These are phyloP conservation scores for Solanum gandarillasii DNA, from an alignment of 257 asterid genomes.

Conservation along the genomic window DNA sequence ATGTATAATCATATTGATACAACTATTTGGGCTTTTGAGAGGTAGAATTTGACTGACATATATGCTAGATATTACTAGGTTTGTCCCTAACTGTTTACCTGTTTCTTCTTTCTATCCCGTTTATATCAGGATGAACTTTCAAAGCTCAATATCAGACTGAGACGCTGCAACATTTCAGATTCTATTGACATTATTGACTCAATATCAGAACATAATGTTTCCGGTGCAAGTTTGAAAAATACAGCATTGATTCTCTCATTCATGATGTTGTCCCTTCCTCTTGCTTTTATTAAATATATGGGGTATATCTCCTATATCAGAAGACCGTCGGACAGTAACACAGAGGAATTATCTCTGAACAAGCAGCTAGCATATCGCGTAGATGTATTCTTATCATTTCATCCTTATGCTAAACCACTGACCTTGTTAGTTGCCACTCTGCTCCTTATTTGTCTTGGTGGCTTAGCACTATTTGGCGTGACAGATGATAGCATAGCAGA, in stretches of 20 bases:
- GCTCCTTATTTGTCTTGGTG: slow-evolving; percentile 64
- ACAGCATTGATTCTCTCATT: slow-evolving; percentile 49
- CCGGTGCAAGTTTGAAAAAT: slow-evolving; percentile 32
- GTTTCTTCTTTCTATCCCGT: slow-evolving; percentile 3
- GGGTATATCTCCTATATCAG: slow-evolving; percentile 50
- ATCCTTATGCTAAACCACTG: slow-evolving; percentile 78
- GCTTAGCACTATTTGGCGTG: slow-evolving; percentile 77
- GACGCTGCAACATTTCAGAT: slow-evolving; percentile 35
- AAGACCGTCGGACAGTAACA: slow-evolving; percentile 35
- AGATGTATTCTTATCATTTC: slow-evolving; percentile 61
- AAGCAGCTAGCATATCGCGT: slow-evolving; percentile 74
- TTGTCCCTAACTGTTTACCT: neutral
- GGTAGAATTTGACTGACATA: neutral
- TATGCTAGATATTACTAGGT: neutral
- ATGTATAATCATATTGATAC: neutral
- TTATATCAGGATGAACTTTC: slow-evolving; percentile 47
- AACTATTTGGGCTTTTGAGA: neutral
- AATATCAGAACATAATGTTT: slow-evolving; percentile 12
- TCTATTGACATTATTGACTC: slow-evolving; percentile 18
- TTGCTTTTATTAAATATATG: slow-evolving; percentile 55
- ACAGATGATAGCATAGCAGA: slow-evolving; percentile 63
- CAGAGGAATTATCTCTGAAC: slow-evolving; percentile 60
- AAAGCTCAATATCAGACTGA: slow-evolving; percentile 38
- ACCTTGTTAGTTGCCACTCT: slow-evolving; percentile 73
- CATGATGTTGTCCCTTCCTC: slow-evolving; percentile 44